These are phyloP conservation scores for Epichloe uncinata DNA, from an alignment of 2,329 filamentous ascomycete genomes.

Conservation along the genomic window DNA sequence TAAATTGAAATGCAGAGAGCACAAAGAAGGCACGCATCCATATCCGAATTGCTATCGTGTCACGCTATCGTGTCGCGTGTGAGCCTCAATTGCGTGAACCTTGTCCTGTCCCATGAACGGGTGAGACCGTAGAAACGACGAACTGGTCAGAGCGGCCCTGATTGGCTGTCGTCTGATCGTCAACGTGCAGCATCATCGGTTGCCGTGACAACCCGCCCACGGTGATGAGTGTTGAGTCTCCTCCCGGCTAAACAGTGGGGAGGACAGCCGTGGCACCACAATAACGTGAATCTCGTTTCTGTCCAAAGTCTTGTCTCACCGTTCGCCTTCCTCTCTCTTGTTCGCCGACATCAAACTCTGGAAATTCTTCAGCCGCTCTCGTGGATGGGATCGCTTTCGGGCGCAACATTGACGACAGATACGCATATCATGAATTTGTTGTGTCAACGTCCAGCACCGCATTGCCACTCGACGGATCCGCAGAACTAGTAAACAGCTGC, in stretches of 20 bases:
- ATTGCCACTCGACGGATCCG: not conserved
- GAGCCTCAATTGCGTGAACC: no score
- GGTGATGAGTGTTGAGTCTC: not conserved
- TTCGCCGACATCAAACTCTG: not conserved
- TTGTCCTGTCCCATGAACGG: no score
- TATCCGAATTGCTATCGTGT: no score
- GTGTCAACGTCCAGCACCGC: not conserved
- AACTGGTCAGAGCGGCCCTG: not conserved
- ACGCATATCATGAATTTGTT: slow-evolving; percentile 2
- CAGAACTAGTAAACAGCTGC: not conserved
- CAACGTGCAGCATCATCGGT: not conserved
- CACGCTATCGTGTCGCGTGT: no score
- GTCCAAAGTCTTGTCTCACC: no score
- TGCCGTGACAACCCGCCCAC: not conserved
- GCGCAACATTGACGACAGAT: not conserved
- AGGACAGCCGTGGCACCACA: not conserved
- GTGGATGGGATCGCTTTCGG: not conserved
- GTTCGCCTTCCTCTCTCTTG: not conserved
- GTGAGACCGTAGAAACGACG: not conserved
- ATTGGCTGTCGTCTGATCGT: not conserved
- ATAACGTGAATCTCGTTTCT: not conserved
- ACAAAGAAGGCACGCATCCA: no score
- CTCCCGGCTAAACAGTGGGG: slow-evolving; percentile 1
- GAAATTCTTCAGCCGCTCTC: not conserved
- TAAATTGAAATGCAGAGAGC: no score